Evolutionary conservation across 2,329 filamentous ascomycete genomes (phyloP).

Genomic region (Annulohypoxylon truncatum): DNA sequence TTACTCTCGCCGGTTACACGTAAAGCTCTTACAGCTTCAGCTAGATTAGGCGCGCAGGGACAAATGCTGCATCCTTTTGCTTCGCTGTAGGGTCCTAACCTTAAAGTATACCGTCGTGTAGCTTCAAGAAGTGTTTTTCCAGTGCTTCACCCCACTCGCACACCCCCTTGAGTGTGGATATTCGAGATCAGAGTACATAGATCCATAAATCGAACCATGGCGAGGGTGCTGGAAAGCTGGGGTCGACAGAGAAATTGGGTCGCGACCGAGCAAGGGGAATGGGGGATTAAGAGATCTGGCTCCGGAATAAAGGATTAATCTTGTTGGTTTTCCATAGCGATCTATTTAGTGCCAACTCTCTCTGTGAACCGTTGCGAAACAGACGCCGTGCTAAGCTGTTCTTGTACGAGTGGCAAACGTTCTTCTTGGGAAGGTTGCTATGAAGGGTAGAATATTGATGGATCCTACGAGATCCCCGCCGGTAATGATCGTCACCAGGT

Average conservation of each 20-base stretch:
- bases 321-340: conserved; percentile 3
- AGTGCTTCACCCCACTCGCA: conserved; percentile 18
- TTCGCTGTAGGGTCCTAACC: conserved; percentile 12
- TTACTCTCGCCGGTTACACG: conserved; percentile 19
- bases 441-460: conserved; percentile 5
- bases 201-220: conserved; percentile 22
- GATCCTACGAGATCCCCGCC: conserved; percentile 23
- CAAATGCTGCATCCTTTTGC: conserved; percentile 15
- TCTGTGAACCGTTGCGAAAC: conserved; percentile 29
- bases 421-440: conserved; percentile 7
- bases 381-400: conserved; percentile 18
- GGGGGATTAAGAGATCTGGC: conserved; percentile 6
- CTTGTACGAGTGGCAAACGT: conserved; percentile 31
- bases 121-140: conserved; percentile 25
- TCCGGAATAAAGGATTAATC: conserved; percentile 2
- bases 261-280: conserved; percentile 24
- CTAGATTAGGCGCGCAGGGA: conserved; percentile 27
- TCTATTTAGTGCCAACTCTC: conserved; percentile 21
- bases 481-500: conserved; percentile 34
- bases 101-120: conserved; percentile 21
- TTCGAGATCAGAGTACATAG: conserved; percentile 28
- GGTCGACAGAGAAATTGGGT: conserved; percentile 30
- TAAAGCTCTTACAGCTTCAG: conserved; percentile 27
- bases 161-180: conserved; percentile 26
- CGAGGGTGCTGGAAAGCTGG: conserved; percentile 34